Evolutionary conservation across 2,329 filamentous ascomycete genomes (phyloP).

Genomic region (Colletotrichum musicola): DNA sequence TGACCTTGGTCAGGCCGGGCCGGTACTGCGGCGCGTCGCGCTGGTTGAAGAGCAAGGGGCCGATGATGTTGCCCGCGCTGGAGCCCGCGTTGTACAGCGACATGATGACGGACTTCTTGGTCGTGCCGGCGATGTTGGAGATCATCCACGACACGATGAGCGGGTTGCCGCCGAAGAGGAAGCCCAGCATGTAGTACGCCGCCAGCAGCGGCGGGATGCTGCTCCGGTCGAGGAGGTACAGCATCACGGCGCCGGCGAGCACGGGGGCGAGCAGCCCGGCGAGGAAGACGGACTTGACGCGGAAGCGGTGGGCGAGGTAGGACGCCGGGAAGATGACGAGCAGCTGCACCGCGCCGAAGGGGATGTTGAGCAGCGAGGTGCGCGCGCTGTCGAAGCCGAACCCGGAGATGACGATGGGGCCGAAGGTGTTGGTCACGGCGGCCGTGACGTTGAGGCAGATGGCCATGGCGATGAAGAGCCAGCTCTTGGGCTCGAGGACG

Average conservation of each 20-base stretch:
- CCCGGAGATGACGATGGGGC: conserved; percentile 71
- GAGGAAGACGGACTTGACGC: conserved; percentile 69
- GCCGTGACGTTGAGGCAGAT: conserved; percentile 75
- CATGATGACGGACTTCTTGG: conserved; percentile 75
- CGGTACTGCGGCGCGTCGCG: conserved; percentile 70
- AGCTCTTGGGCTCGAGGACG: conserved; percentile 63
- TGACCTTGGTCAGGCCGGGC: conserved; percentile 67
- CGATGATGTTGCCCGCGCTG: conserved; percentile 75
- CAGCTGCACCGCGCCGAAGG: conserved; percentile 73
- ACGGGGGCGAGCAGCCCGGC: conserved; percentile 68
- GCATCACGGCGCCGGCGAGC: conserved; percentile 68
- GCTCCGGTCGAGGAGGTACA: conserved; percentile 65
- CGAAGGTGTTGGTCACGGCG: conserved; percentile 73
- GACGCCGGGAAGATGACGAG: conserved; percentile 70
- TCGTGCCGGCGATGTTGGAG: conserved; percentile 75
- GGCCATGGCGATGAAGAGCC: conserved; percentile 71
- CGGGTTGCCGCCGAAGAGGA: conserved; percentile 75
- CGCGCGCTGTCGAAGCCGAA: conserved; percentile 70
- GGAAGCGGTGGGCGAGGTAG: conserved; percentile 68
- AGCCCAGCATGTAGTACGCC: conserved; percentile 75
- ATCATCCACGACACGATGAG: conserved; percentile 78
- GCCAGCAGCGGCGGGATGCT: conserved; percentile 61
- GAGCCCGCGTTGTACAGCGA: conserved; percentile 73
- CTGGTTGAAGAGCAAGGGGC: conserved; percentile 71
- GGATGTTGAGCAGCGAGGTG: conserved; percentile 74